Evolutionary conservation across 805 yeast genomes (phyloP).

Genomic region (Pichia heedii): DNA sequence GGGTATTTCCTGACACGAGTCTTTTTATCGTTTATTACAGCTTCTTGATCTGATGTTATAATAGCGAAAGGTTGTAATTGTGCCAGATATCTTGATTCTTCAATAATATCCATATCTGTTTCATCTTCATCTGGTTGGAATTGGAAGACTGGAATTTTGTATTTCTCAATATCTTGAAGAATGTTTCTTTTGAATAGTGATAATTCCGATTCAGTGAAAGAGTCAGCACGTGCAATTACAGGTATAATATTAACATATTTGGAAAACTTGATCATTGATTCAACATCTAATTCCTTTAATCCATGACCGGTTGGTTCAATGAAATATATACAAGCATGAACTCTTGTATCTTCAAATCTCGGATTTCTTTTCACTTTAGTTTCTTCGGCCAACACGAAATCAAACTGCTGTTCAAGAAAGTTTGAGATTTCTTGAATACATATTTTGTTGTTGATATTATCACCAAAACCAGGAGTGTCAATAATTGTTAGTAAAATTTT

Average conservation of each 20-base stretch:
- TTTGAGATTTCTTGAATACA: constrained; percentile 59
- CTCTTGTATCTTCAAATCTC: constrained; percentile 66
- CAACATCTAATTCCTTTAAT: constrained; percentile 62
- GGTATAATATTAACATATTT: constrained; percentile 71
- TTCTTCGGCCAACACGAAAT: constrained; percentile 74
- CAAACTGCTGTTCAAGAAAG: constrained; percentile 70
- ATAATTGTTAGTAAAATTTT: constrained; percentile 45
- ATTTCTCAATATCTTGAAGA: constrained; percentile 52
- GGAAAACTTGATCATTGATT: constrained; percentile 59
- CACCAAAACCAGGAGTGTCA: constrained; percentile 56
- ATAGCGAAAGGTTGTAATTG: constrained; percentile 70
- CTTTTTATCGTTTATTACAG: constrained; percentile 39
- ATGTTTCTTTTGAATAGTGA: constrained; percentile 50
- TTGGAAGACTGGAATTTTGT: constrained; percentile 65
- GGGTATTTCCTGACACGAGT: constrained; percentile 62
- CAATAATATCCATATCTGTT: constrained; percentile 50
- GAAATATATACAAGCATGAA: constrained; percentile 65
- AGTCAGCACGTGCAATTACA: constrained; percentile 60
- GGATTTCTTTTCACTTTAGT: constrained; percentile 83
- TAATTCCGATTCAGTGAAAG: constrained; percentile 57
- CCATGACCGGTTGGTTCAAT: constrained; percentile 75
- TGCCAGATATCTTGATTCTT: constrained; percentile 56
- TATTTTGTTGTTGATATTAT: constrained; percentile 49
- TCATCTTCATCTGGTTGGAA: constrained; percentile 66
- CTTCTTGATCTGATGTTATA: constrained; percentile 53